Conservation (phyloP, 129 eudicot genomes). For the Chrysanthemum seticuspe region DNA sequence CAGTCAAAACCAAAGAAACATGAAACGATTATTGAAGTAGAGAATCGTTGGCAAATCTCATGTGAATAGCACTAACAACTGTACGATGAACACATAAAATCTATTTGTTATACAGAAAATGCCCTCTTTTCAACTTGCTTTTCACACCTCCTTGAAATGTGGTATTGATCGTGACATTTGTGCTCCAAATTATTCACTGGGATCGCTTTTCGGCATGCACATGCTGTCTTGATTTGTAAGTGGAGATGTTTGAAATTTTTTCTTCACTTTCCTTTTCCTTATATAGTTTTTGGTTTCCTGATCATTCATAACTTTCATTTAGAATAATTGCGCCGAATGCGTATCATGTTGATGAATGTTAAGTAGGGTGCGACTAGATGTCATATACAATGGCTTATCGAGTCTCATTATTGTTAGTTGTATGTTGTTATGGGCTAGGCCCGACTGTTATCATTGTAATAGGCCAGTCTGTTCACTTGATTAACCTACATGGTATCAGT, state of each 20-base stretch:
- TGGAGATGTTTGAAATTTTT: slow-evolving; percentile 29
- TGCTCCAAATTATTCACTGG: slow-evolving; percentile 12
- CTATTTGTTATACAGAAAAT: not conserved
- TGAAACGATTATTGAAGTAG: too few species aligned
- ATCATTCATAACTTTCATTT: slow-evolving; percentile 3
- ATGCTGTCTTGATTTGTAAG: slow-evolving; percentile 25
- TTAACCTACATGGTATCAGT: too few species aligned
- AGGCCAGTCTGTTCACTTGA: too few species aligned
- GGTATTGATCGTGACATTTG: slow-evolving; percentile 20
- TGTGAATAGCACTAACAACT: not conserved
- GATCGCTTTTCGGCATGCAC: slow-evolving; percentile 16
- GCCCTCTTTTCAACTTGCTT: not conserved
- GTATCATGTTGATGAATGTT: slow-evolving; percentile 23
- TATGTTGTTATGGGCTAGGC: too few species aligned
- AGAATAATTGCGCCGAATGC: not conserved
- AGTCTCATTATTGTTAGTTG: too few species aligned
- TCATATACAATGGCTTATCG: too few species aligned
- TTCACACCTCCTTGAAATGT: slow-evolving; percentile 13
- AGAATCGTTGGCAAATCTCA: too few species aligned
- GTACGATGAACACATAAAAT: not conserved
- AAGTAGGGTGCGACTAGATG: not conserved
- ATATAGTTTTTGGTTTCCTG: not conserved
- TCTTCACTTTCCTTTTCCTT: slow-evolving; percentile 12
- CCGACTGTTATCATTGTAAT: too few species aligned
- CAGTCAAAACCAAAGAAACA: too few species aligned